A percentile compares a stretch with the other conserved stretches of the same genome.
phyloP scores from a whole-genome alignment of 768 basidiomycete species.

The Agaricus blazei region DNA sequence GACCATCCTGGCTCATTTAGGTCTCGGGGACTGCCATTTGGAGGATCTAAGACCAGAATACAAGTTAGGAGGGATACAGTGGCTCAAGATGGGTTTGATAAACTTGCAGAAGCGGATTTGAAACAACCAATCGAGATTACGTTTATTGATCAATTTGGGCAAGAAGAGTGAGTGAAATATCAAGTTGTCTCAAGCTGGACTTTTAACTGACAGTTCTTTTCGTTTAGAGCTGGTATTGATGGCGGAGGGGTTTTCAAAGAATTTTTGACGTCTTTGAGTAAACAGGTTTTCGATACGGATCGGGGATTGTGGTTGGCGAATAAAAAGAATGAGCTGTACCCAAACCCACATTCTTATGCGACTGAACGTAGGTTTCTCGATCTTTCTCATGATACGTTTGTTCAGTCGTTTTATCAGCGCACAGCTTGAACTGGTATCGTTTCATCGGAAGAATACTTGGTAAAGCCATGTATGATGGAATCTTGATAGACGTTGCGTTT shows the following conservation, averaged over 20 bases:
- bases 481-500: slow-evolving; percentile 91
- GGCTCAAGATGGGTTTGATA: slow-evolving; percentile 89
- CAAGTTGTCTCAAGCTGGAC: background rate
- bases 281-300: slow-evolving; percentile 93
- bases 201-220: background rate
- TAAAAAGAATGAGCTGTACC: slow-evolving; percentile 90
- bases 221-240: slow-evolving; percentile 78
- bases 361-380: slow-evolving; percentile 61
- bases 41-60: slow-evolving; percentile 30
- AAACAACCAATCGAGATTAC: slow-evolving; percentile 82
- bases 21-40: slow-evolving; percentile 14
- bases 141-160: slow-evolving; percentile 89
- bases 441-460: slow-evolving; percentile 93
- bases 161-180: slow-evolving; percentile 61
- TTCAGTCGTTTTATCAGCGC: slow-evolving; percentile 36
- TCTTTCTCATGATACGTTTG: background rate
- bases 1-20: background rate
- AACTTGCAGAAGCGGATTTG: slow-evolving; percentile 69
- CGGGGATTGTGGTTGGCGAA: slow-evolving; percentile 92
- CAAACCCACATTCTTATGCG: slow-evolving; percentile 89
- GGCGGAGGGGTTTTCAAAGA: slow-evolving; percentile 98
- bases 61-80: slow-evolving; percentile 71
- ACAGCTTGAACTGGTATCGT: slow-evolving; percentile 87
- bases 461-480: slow-evolving; percentile 95
- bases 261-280: slow-evolving; percentile 88